Evolutionary conservation across 371 early-diverging fungal genomes (phyloP), one percentile per base, ranked within the genome.

Genomic region (Zychaea mexicana): DNA sequence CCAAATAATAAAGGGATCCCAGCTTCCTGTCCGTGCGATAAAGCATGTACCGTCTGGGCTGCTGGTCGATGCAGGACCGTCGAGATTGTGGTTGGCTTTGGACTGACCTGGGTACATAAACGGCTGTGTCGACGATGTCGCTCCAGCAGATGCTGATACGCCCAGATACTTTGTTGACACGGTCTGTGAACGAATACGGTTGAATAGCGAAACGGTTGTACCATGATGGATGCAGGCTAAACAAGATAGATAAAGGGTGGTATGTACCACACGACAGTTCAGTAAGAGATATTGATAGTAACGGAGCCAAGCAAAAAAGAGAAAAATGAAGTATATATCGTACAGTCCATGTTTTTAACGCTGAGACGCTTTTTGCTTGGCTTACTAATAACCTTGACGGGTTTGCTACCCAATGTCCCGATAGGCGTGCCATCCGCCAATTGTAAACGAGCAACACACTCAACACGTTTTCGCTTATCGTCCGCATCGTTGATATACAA

Each of bases 1-100:
- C 94, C 94, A 95, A 63, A 95, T 90, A 31, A 92, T 84, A 74
- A 94, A 95, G 5, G 92, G 90, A 57, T 94, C 93, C 95, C 95
- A 95, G 26, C 82, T 76, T 31, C 36, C 57, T 45, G 56, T 60
- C 8, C 62, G 73, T 17, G 49, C 70, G 30, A 69, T 68, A 46
- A 65, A 73, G 58, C 70, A 57, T 54, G 67, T 53, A 4, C 62
- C 54, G 30, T 74, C 72, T 2, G 69, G 57, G 17, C 73, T 74
- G 13, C 66, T 45, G 3, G 21, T 33, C 17, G 30, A 60, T 12
- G 55, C 38, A 19, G 49, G 33, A 30, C 39, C 32, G 21, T 63
- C 45, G 6, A 49, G 19, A 26, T 45, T 42, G 26, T 45, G 31
- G n/a, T 58, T 24, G 22, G 45, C n/a, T 28, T 39, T 64, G n/a